A percentile compares a stretch with the other conserved stretches of the same genome.
Evolutionary conservation across 345 rosid species (phyloP).

Genomic region (Populus ilicifolia): DNA sequence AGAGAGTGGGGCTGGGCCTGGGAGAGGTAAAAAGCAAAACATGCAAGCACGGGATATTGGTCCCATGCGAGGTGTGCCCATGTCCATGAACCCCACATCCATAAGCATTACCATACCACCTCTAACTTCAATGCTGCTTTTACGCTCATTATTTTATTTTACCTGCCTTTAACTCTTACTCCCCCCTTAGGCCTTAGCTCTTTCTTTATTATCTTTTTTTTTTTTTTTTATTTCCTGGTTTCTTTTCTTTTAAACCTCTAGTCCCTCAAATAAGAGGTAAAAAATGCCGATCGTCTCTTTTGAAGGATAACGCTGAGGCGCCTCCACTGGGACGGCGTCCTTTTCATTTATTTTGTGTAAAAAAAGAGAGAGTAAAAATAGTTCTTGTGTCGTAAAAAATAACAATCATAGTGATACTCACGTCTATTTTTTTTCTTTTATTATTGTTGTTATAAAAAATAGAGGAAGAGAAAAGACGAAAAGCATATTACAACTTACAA

Average conservation of each 20-base stretch:
- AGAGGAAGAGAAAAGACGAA: not conserved
- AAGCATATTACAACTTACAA: not conserved
- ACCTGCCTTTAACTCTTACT: not conserved
- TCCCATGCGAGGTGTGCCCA: not conserved
- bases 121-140: slow-evolving; percentile 22
- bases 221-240: slow-evolving; percentile 2
- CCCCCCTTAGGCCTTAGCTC: not conserved
- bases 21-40: no score
- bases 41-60: not conserved
- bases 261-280: not conserved
- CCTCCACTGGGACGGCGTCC: no score
- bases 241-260: slow-evolving; percentile 1
- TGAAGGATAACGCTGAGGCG: no score
- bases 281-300: no score
- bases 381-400: not conserved
- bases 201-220: not conserved
- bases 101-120: not conserved
- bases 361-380: no score
- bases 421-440: not conserved
- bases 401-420: not conserved
- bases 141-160: not conserved
- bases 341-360: no score
- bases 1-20: not conserved
- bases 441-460: not conserved
- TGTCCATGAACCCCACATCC: not conserved